Evolutionary conservation across 257 asterid species (phyloP), one percentile per base, ranked within the genome.

Genomic region (Capsicum pubescens): DNA sequence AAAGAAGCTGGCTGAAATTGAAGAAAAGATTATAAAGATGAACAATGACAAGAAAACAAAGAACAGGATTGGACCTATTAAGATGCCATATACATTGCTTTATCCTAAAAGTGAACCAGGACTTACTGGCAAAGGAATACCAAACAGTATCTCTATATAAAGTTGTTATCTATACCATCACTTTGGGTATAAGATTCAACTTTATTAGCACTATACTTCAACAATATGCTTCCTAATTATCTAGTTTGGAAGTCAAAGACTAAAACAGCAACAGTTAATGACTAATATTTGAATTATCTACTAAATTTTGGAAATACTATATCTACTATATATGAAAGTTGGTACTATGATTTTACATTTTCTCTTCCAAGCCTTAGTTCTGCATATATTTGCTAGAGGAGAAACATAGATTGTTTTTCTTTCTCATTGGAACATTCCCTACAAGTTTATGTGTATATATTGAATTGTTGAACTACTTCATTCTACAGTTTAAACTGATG

Each of bases 91-190:
- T 79, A 94, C 98, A 58, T 87, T 94, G 88, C 90, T 94, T 5
- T 90, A 58, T 80, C 95, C 93, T 36, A 87, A 84, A 35, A 92
- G 97, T 87, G 94, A 81, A 46, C n/a, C 81, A 50, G 98, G 97
- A 55, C 91, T 94, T 66, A 92, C 95, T 17, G 97, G 97, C 79
- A 92, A 85, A 82, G 97, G 98, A 63, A 93, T 93, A 87, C 97
- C 98, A 54, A 94, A 94, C 70, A 94, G 98, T 58, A 83, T 92
- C 56, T 88, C 97, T 0, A 93, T 93, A 50, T 91, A 85, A 77
- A 68, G 69, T 59, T 80, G 52, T 32, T 15, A 66, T 58, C 2
- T 21, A 16, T 74, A 74, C 44, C 60, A 19, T 74, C 60, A 50
- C 32, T 50, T 50, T 71, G 10, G 78, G 50, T 68, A 68, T 36